Evolutionary conservation across 1,284 basidiomycete species (phyloP).

Genomic region (Mrakiaceae sp.): DNA sequence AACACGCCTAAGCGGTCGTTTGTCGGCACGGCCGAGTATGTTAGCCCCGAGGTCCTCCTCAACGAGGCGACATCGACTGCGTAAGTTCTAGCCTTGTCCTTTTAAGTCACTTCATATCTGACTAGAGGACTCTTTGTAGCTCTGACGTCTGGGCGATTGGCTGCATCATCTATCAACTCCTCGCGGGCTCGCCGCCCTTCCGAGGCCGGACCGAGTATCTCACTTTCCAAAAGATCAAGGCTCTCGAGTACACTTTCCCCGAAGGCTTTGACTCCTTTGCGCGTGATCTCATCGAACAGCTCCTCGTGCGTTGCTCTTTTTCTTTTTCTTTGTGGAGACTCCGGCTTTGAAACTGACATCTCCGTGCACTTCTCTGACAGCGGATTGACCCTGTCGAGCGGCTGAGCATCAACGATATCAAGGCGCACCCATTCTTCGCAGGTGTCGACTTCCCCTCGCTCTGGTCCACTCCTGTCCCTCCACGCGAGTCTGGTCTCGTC

Average conservation of each 20-base stretch:
- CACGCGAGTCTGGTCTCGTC: conserved; percentile 34
- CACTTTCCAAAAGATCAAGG: conserved; percentile 46
- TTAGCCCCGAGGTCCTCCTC: conserved; percentile 81
- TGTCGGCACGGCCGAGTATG: conserved; percentile 94
- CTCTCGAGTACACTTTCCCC: conserved; percentile 40
- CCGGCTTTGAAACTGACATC: background rate
- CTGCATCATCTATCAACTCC: conserved; percentile 44
- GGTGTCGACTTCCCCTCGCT: conserved; percentile 54
- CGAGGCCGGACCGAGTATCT: conserved; percentile 46
- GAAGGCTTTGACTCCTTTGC: conserved; percentile 39
- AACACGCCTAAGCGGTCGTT: conserved; percentile 48
- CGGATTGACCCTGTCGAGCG: conserved; percentile 58
- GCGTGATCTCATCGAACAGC: conserved; percentile 35
- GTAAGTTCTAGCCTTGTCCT: conserved; percentile 21
- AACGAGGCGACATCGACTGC: conserved; percentile 45
- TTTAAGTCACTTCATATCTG: background rate
- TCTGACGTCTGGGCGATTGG: conserved; percentile 48
- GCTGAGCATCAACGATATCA: conserved; percentile 52
- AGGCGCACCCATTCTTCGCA: conserved; percentile 63
- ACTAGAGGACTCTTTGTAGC: conserved; percentile 16
- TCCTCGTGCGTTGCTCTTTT: conserved; percentile 30
- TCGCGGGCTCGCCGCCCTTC: conserved; percentile 44
- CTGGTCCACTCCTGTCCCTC: conserved; percentile 47
- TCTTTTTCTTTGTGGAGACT: background rate
- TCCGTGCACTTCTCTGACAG: conserved; percentile 31